Base-by-base conservation (phyloP, 148 eudicot genomes). In the Dianthus caryophyllus region DNA sequence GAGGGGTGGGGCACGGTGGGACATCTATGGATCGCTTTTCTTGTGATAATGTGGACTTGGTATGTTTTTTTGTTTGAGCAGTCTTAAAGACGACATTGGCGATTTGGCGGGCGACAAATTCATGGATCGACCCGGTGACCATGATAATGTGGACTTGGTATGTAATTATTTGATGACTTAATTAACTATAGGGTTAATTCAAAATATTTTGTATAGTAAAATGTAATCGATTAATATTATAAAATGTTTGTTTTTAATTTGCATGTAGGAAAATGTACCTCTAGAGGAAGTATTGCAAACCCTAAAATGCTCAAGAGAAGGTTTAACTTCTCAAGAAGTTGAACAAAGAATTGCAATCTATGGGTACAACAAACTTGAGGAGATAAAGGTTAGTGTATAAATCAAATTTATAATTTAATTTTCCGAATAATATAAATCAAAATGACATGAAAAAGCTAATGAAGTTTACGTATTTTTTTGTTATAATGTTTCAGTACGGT, bases 351-450 rank as follows among this genome's bases (percentile, higher is more conserved):
- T 83, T 55, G 79, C 76, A 38, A 58, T 51, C 48, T 84, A 81
- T 73, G 93, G 93, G 21, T 72, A 73, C 76, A 87, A 87, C 71
- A 87, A 84, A 71, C 87, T 84, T 26, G 87, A 84, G 73, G 93
- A 87, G 77, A 84, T 79, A 74, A 83, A 82, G 85, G 93, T 83
- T 13, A 24, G 63, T 8, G n/a, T 41, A 68, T 10, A n/a, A 26
- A 0, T 1, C 15, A 27, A 6, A 1, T 26, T 27, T 3, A 15
- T 29, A 59, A 59, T 2, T 8, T 8, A 2, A 33, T 8, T 33
- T 33, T 8, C 8, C 39, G 39, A 33, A 33, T 3, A 8, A 33
- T 33, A 33, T 2, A 33, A 33, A 33, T 33, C 3, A 2, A 2
- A 2, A 33, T 33, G 8, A 33, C 8, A 3, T 8, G 39, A 33